phyloP scores from a whole-genome alignment of 768 basidiomycete species.

The Nidularia sp. region DNA sequence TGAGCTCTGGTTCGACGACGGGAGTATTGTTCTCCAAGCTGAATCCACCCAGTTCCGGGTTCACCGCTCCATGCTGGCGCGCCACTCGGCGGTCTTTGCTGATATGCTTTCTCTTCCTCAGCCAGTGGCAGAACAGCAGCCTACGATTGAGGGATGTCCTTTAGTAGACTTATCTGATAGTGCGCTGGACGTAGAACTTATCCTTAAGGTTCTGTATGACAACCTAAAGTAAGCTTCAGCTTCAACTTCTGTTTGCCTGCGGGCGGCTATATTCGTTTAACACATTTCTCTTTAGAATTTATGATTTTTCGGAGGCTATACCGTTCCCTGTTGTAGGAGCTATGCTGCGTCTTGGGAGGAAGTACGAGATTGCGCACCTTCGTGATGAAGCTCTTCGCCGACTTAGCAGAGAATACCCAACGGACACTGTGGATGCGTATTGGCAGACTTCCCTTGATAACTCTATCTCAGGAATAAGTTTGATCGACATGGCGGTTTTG shows the following conservation, averaged over 20 bases:
- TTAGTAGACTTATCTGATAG: conserved; percentile 1
- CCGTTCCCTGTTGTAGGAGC: not conserved
- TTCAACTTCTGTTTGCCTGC: conserved; percentile 16
- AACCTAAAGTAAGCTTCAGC: conserved; percentile 11
- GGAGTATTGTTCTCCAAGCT: conserved; percentile 7
- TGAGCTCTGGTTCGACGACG: conserved; percentile 8
- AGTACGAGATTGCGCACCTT: not conserved
- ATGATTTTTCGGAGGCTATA: not conserved
- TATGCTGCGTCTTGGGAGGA: not conserved
- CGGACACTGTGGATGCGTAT: not conserved
- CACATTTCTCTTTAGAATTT: too few relatives aligned
- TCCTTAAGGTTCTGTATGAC: conserved; percentile 11
- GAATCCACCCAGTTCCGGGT: conserved; percentile 6
- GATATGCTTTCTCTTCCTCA: conserved; percentile 3
- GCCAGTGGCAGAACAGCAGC: not conserved
- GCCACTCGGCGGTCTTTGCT: conserved; percentile 1
- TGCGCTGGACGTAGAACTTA: not conserved
- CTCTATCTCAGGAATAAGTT: not conserved
- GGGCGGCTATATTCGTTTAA: too few relatives aligned
- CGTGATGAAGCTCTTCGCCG: not conserved
- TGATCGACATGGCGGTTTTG: not conserved
- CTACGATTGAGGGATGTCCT: conserved; percentile 1
- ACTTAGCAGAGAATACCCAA: not conserved
- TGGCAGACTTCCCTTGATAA: not conserved
- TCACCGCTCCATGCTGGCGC: conserved; percentile 5